phyloP scores from a whole-genome alignment of 345 rosid genomes.

The Rubroshorea leprosula region DNA sequence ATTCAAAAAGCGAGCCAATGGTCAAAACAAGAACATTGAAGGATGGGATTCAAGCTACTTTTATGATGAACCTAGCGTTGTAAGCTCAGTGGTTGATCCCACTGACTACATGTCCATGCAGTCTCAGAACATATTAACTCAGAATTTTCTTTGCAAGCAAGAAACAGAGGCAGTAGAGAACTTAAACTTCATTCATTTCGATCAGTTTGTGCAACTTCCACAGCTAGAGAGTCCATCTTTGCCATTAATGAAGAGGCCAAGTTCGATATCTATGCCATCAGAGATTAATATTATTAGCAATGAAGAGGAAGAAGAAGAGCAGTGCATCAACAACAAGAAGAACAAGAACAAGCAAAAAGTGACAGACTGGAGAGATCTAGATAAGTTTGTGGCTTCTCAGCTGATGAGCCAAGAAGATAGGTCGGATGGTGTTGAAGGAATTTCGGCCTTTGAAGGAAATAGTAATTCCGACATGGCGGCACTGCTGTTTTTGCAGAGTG shows the following conservation, averaged over 20 bases:
- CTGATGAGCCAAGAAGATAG: slow-evolving; percentile 74
- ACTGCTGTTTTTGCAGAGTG: slow-evolving; percentile 39
- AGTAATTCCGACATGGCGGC: slow-evolving; percentile 24
- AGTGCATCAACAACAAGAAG: not conserved
- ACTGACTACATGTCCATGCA: slow-evolving; percentile 47
- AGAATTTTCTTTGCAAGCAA: slow-evolving; percentile 61
- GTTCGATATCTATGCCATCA: slow-evolving; percentile 29
- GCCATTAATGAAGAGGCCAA: slow-evolving; percentile 53
- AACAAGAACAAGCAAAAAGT: slow-evolving; percentile 29
- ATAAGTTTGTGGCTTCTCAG: slow-evolving; percentile 91
- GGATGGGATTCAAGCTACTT: slow-evolving; percentile 66
- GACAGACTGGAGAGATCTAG: slow-evolving; percentile 83
- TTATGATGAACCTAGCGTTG: slow-evolving; percentile 51
- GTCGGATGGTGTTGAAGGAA: slow-evolving; percentile 21
- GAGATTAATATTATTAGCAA: slow-evolving; percentile 19
- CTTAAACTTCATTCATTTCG: slow-evolving; percentile 44
- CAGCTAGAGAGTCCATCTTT: slow-evolving; percentile 85
- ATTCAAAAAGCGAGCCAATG: slow-evolving; percentile 63
- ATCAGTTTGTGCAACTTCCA: slow-evolving; percentile 73
- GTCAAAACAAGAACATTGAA: slow-evolving; percentile 52
- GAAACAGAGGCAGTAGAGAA: slow-evolving; percentile 55
- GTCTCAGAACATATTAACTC: slow-evolving; percentile 35
- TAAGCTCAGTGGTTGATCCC: slow-evolving; percentile 47
- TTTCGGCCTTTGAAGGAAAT: slow-evolving; percentile 26
- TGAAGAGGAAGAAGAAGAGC: slow-evolving; percentile 32